These are phyloP conservation scores for Aspergillus cavernicola DNA, from an alignment of 495 filamentous ascomycete species.

Conservation along the genomic window DNA sequence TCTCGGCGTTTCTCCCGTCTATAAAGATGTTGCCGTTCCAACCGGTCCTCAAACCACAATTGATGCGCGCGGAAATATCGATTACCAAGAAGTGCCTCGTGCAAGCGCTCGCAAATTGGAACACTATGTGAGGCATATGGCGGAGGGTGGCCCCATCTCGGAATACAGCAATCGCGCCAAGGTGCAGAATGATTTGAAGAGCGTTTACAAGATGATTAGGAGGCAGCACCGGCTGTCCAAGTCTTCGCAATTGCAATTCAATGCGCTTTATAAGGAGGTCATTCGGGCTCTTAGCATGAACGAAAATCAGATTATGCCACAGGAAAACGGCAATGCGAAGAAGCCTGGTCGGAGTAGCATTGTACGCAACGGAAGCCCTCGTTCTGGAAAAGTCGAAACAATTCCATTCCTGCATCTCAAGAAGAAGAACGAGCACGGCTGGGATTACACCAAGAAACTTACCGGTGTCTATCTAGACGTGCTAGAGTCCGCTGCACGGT, in stretches of 20 bases:
- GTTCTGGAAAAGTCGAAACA: constrained; percentile 89
- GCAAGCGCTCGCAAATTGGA: constrained; percentile 92
- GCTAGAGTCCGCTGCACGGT: constrained; percentile 79
- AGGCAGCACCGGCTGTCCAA: constrained; percentile 96
- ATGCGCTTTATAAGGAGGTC: constrained; percentile 87
- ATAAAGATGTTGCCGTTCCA: constrained; percentile 91
- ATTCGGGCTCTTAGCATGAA: constrained; percentile 93
- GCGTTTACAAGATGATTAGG: constrained; percentile 95
- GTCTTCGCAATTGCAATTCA: constrained; percentile 91
- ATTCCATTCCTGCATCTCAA: constrained; percentile 98
- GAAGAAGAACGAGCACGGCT: constrained; percentile 88
- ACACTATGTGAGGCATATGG: constrained; percentile 98
- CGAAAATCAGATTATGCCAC: constrained; percentile 90
- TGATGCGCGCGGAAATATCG: constrained; percentile 83
- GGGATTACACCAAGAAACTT: constrained; percentile 99
- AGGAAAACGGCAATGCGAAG: constrained; percentile 67
- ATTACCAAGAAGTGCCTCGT: constrained; percentile 84
- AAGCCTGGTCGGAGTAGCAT: constrained; percentile 58
- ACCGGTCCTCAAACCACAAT: constrained; percentile 89
- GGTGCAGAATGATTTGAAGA: constrained; percentile 90
- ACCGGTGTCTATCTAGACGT: constrained; percentile 90
- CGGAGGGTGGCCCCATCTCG: constrained; percentile 93
- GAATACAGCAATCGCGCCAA: constrained; percentile 98
- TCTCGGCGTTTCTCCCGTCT: constrained; percentile 73
- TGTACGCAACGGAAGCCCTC: constrained; percentile 51